Evolutionary conservation across 2,329 filamentous ascomycete species (phyloP), one percentile per base, ranked within the genome.

Genomic region (Penicillium sp.): DNA sequence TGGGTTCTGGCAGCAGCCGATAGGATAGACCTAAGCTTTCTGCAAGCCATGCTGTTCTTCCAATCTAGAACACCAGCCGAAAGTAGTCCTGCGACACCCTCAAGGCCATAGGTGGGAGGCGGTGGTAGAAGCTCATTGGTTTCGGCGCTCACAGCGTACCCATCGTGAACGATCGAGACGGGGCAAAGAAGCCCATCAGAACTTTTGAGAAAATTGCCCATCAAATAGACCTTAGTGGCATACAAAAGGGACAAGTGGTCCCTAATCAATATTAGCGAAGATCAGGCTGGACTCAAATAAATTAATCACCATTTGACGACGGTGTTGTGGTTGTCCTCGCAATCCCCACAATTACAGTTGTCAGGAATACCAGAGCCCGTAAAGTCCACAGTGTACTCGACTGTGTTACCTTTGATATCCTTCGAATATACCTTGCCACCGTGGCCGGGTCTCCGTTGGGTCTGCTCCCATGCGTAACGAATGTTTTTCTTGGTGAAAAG

Each of bases 401-500:
- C 42, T 39, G n/a, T 8, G 13, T 24, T 36, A 13, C 32, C 49
- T n/a, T 21, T 47, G 21, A 47, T 40, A 4, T 47, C 42, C 31
- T 51, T 51, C 9, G 21, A 13, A 13, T 38, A 7, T 31, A 45
- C 18, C n/a, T 29, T 31, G 6, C 24, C 31, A 3, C 48, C 48
- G 16, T 2, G 5, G 6, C 22, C 8, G n/a, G 16, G 32, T 3
- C 18, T n/a, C 9, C 32, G 48, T 16, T 45, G 45, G 48, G 18
- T 38, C 13, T 51, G 48, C 13, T 38, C 42, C 48, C 48, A 51
- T 3, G 32, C 16, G n/a, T 45, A 13, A 11, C 36, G 40, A 10
- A 51, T 45, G 10, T 14, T 6, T n/a, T n/a, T 9, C 27, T 51
- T 51, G 7, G 48, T 51, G 31, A 51, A 51, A 22, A 51, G 36